Percentiles rank a stretch among this genome's conserved stretches.
These are phyloP conservation scores for Rickenella mellea DNA, from an alignment of 768 basidiomycete genomes.

Conservation along the genomic window DNA sequence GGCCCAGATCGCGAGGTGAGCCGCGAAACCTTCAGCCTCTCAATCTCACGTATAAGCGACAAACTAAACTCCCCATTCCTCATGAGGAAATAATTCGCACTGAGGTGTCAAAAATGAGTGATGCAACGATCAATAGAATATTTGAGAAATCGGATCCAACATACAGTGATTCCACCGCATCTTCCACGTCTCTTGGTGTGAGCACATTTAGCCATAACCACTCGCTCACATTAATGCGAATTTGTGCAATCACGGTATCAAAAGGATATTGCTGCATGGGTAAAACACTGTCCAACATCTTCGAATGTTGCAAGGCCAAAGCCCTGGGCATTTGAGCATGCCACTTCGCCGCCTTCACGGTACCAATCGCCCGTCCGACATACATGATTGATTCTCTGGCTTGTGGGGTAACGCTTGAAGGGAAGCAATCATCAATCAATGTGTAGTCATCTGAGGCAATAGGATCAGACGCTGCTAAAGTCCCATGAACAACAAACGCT, in stretches of 20 bases:
- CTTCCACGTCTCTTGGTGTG: constrained; percentile 73
- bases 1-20: constrained; percentile 56
- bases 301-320: constrained; percentile 56
- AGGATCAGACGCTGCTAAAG: constrained; percentile 52
- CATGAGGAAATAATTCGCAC: constrained; percentile 81
- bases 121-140: constrained; percentile 2
- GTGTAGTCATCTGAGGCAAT: constrained; percentile 50
- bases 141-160: constrained; percentile 16
- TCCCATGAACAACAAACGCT: constrained; percentile 73
- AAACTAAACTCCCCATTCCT: constrained; percentile 84
- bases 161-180: constrained; percentile 78
- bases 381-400: constrained; percentile 78
- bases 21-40: constrained; percentile 72
- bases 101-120: constrained; percentile 20
- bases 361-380: constrained; percentile 79
- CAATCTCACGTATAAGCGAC: constrained; percentile 78
- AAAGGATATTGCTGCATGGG: constrained; percentile 73
- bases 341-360: constrained; percentile 72
- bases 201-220: constrained; percentile 91
- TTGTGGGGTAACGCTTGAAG: constrained; percentile 62
- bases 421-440: constrained; percentile 59
- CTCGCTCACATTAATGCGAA: constrained; percentile 77
- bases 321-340: constrained; percentile 66
- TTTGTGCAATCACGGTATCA: constrained; percentile 62
- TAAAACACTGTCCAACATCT: constrained; percentile 53